Evolutionary conservation across 306 rosid species (phyloP).

Genomic region (Quercus engelmannii): DNA sequence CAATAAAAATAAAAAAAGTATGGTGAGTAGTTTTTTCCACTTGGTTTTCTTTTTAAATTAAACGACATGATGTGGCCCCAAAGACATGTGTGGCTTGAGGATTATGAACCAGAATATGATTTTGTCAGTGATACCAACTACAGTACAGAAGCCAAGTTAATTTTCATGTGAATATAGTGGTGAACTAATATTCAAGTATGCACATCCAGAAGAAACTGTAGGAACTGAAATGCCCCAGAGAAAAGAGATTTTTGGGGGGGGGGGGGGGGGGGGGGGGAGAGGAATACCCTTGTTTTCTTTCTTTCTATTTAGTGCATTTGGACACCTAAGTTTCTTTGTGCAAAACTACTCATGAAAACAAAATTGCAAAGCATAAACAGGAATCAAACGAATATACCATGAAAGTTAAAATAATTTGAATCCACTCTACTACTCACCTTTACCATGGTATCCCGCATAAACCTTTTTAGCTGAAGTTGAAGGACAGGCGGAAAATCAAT

Average conservation of each 20-base stretch:
- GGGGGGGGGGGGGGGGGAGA: too few relatives aligned
- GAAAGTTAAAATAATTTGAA: background rate
- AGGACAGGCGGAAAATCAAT: conserved; percentile 97
- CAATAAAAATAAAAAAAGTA: background rate
- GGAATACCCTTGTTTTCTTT: background rate
- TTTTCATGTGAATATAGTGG: background rate
- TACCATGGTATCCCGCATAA: conserved; percentile 85
- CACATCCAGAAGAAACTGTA: background rate
- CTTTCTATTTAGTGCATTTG: background rate
- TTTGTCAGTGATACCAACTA: background rate
- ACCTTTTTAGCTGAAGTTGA: conserved; percentile 91
- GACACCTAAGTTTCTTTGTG: background rate
- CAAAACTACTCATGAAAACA: background rate
- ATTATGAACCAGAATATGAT: background rate
- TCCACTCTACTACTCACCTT: conserved; percentile 58
- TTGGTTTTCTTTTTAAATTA: background rate
- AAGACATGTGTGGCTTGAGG: background rate
- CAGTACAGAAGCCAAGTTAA: background rate
- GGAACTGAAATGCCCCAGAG: background rate
- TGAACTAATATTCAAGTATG: background rate
- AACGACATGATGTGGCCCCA: too few relatives aligned
- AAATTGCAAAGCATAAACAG: background rate
- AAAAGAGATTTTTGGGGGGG: too few relatives aligned
- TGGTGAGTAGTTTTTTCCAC: background rate
- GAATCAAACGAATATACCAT: background rate